Evolutionary conservation across 2,329 filamentous ascomycete species (phyloP).

Genomic region (Raffaelea arxii): DNA sequence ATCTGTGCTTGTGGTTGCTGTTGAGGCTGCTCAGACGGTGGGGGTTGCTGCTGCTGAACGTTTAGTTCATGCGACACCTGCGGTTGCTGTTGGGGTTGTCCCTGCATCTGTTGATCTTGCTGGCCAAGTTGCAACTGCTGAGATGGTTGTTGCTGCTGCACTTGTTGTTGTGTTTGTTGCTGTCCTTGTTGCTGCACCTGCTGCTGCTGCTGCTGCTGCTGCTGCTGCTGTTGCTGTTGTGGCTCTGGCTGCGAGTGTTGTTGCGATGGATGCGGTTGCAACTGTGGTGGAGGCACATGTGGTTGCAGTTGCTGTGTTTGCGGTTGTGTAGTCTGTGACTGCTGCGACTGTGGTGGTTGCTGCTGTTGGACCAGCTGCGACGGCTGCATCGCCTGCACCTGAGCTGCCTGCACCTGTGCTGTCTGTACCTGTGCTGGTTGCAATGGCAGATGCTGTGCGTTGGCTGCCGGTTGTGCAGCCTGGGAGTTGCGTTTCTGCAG

Average conservation of each 20-base stretch:
- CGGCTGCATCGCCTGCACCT: too few relatives aligned
- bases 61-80: too few relatives aligned
- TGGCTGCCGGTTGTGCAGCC: constrained; percentile 6
- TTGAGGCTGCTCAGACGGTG: too few relatives aligned
- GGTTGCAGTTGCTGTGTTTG: not conserved
- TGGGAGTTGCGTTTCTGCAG: not conserved
- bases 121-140: too few relatives aligned
- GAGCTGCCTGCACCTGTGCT: too few relatives aligned
- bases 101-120: too few relatives aligned
- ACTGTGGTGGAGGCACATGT: not conserved
- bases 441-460: not conserved
- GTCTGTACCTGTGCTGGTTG: not conserved
- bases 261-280: not conserved
- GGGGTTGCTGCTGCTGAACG: too few relatives aligned
- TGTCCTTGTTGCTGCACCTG: not conserved
- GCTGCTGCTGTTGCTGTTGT: constrained; percentile 1
- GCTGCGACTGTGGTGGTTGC: constrained; percentile 9
- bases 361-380: constrained; percentile 5
- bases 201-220: not conserved
- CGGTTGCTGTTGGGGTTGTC: too few relatives aligned
- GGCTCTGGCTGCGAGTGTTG: not conserved
- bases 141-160: too few relatives aligned
- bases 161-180: not conserved
- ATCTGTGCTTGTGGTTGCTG: too few relatives aligned
- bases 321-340: constrained; percentile 7